Conservation (phyloP, 805 yeast species). For the Metschnikowia peoriensis region DNA sequence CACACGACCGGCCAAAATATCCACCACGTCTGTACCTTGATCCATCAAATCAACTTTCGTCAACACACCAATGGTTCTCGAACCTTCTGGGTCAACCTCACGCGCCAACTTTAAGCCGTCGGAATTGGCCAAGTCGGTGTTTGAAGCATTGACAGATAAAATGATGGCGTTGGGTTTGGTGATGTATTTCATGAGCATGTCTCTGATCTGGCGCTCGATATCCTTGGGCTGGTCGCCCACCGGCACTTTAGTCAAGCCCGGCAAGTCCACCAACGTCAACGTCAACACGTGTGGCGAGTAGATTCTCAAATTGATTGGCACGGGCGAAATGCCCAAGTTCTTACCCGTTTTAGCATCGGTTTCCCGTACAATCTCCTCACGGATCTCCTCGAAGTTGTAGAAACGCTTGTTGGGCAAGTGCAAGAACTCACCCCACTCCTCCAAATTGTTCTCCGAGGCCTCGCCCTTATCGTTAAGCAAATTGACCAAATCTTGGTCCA, state of each 20-base stretch:
- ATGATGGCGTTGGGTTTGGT: conserved; percentile 95
- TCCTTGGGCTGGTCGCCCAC: conserved; percentile 99
- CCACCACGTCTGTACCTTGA: conserved; percentile 95
- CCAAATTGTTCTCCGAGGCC: conserved; percentile 65
- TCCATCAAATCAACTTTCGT: conserved; percentile 98
- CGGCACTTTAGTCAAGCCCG: conserved; percentile 97
- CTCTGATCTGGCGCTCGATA: conserved; percentile 91
- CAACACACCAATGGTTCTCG: conserved; percentile 93
- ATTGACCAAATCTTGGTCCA: conserved; percentile 40
- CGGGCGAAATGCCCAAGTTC: conserved; percentile 84
- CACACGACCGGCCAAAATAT: conserved; percentile 91
- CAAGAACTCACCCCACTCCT: conserved; percentile 97
- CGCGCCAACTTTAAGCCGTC: conserved; percentile 95
- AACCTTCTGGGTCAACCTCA: conserved; percentile 96
- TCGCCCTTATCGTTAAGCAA: conserved; percentile 44
- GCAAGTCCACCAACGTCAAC: conserved; percentile 91
- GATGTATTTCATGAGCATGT: conserved; percentile 88
- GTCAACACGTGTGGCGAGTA: conserved; percentile 93
- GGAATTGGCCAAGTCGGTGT: conserved; percentile 94
- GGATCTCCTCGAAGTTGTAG: conserved; percentile 83
- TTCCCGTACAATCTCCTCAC: conserved; percentile 87
- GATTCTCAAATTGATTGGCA: conserved; percentile 89
- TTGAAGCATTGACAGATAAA: conserved; percentile 80
- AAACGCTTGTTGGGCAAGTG: conserved; percentile 88
- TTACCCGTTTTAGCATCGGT: conserved; percentile 81